Evolutionary conservation across 345 rosid species (phyloP), one percentile per base, ranked within the genome.

Genomic region (Mangifera indica): DNA sequence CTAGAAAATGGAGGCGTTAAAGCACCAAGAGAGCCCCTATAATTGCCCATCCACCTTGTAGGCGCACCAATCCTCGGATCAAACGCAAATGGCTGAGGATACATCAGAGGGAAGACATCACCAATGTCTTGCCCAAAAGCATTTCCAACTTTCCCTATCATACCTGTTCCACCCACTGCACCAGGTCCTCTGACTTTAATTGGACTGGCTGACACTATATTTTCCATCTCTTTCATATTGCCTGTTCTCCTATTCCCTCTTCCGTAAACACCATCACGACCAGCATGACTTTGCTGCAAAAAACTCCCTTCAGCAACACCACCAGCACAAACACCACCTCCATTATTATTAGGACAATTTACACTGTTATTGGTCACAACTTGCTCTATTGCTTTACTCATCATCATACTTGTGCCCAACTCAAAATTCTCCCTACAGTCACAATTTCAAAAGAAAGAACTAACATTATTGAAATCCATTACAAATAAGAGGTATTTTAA

Each of bases 61-160:
- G 87, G 95, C 24, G 86, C 92, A 69, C 95, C 95, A 76, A 89
- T 89, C 71, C 86, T 83, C 44, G 93, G 92, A 74, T 91, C 95
- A 81, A 91, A 91, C 18, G 91, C 93, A 91, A 92, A 88, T 52
- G 91, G 65, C 32, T 84, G 87, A 2, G 85, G 93, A 60, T 84
- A 95, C 89, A 91, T 77, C 80, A 91, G 22, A 54, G 89, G 92
- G 48, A 89, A 91, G 40, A 78, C 75, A 14, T 77, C 81, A 45
- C 89, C 88, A 60, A 89, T 82, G 15, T 86, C 93, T 73, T 84
- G 93, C 48, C 91, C 92, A 79, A 87, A 87, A 18, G 89, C 91
- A 79, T 74, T 81, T 63, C 90, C 97, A 71, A 89, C 91, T 73
- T 83, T 84, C 7, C 40, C 5, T 82, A 86, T 82, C 67, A 87